phyloP scores from a whole-genome alignment of 2,329 filamentous ascomycete species.

The Zelopaecilomyces penicillatus region DNA sequence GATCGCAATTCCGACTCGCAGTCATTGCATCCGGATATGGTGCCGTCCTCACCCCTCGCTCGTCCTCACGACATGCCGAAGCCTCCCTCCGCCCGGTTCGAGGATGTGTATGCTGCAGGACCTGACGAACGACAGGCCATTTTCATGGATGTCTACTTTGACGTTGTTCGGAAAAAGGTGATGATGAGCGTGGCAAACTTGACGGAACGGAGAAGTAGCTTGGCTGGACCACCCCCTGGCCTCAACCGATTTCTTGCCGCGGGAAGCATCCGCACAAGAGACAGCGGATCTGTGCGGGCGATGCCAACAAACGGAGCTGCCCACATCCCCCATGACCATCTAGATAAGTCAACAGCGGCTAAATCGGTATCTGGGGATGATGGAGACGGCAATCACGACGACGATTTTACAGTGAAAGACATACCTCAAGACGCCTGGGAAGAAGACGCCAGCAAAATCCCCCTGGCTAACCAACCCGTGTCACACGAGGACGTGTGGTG shows the following conservation, averaged over 20 bases:
- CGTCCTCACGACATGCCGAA: background rate
- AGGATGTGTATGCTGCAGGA: slow-evolving; percentile 37
- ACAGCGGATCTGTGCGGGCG: slow-evolving; percentile 14
- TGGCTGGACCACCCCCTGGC: slow-evolving; percentile 16
- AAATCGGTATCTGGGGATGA: background rate
- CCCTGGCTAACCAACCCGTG: slow-evolving; percentile 17
- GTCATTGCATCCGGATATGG: slow-evolving; percentile 14
- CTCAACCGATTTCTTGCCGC: slow-evolving; percentile 4
- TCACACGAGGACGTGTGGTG: slow-evolving; percentile 43
- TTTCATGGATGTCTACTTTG: slow-evolving; percentile 47
- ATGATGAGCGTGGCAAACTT: slow-evolving; percentile 24
- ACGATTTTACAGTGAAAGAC: background rate
- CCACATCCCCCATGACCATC: background rate
- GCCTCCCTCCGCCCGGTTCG: slow-evolving; percentile 24
- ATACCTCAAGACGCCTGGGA: slow-evolving; percentile 1
- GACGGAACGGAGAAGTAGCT: slow-evolving; percentile 17
- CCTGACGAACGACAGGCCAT: slow-evolving; percentile 41
- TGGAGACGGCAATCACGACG: slow-evolving; percentile 4
- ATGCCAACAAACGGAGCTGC: slow-evolving; percentile 7
- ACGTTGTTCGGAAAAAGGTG: slow-evolving; percentile 33
- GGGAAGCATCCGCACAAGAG: slow-evolving; percentile 11
- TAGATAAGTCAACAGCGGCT: background rate
- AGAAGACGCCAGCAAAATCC: background rate
- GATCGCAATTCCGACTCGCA: slow-evolving; percentile 18
- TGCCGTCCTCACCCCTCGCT: slow-evolving; percentile 8